These are phyloP conservation scores for Pulveroboletus frians DNA, from an alignment of 768 basidiomycete genomes.

Conservation along the genomic window DNA sequence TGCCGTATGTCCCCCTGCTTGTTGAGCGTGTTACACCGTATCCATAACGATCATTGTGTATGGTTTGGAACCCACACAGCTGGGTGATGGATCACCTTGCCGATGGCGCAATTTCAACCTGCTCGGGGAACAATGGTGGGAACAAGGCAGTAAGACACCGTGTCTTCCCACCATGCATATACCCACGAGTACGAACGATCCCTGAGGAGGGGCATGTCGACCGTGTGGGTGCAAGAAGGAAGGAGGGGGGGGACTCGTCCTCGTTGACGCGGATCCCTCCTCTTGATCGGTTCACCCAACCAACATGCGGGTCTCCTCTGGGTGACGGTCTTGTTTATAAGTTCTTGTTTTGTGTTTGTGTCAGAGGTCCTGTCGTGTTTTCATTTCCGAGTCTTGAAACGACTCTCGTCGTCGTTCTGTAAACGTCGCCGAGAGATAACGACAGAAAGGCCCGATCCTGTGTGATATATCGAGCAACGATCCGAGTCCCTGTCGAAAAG, in stretches of 20 bases:
- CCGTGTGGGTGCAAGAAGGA: constrained; percentile 11
- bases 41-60: constrained; percentile 28
- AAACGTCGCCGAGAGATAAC: no score
- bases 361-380: constrained; percentile 1
- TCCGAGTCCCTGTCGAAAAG: no score
- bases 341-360: constrained; percentile 1
- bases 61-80: constrained; percentile 18
- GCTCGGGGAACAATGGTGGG: constrained; percentile 7
- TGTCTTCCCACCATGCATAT: constrained; percentile 14
- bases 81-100: constrained; percentile 1
- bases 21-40: constrained; percentile 2
- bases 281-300: constrained; percentile 13
- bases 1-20: constrained; percentile 32
- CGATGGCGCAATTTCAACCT: constrained; percentile 3
- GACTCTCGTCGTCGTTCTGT: no score
- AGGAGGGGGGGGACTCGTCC: not conserved
- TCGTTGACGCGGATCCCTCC: constrained; percentile 10
- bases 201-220: constrained; percentile 11
- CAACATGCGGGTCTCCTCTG: constrained; percentile 2
- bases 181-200: constrained; percentile 9
- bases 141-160: constrained; percentile 18
- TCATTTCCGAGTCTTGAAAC: constrained; percentile 23
- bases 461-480: no score
- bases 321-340: constrained; percentile 9
- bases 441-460: no score